Conservation (phyloP, 306 rosid genomes). For the Castanospermum australe region DNA sequence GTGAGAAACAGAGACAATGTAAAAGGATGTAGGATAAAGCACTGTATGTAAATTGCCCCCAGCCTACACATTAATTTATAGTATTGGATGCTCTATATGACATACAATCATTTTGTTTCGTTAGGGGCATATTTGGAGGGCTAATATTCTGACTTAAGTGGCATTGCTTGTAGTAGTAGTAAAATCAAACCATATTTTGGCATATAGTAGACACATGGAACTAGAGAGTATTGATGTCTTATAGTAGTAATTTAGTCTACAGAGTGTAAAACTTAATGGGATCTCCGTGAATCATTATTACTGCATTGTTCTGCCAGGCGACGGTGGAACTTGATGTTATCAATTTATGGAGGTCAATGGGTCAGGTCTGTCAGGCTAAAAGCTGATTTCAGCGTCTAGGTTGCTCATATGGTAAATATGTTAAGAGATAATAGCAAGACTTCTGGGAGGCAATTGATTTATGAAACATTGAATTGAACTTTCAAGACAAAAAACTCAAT, state of each 20-base stretch:
- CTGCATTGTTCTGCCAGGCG: not conserved
- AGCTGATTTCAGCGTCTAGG: not conserved
- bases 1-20: no score
- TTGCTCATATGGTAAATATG: not conserved
- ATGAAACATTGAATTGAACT: conserved; percentile 6
- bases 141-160: not conserved
- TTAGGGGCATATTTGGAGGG: not conserved
- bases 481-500: conserved; percentile 13
- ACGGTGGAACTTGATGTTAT: not conserved
- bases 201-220: not conserved
- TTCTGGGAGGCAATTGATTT: conserved; percentile 3
- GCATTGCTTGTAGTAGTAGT: not conserved
- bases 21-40: no score
- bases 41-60: no score
- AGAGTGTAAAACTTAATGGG: not conserved
- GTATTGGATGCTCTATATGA: not conserved
- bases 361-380: not conserved
- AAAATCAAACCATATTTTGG: not conserved
- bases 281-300: not conserved
- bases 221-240: not conserved
- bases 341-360: not conserved
- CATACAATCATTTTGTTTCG: not conserved
- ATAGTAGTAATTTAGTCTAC: not conserved
- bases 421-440: not conserved
- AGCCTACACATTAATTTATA: no score